Evolutionary conservation across 2,329 filamentous ascomycete species (phyloP).

Genomic region (Monosporascus ibericus): DNA sequence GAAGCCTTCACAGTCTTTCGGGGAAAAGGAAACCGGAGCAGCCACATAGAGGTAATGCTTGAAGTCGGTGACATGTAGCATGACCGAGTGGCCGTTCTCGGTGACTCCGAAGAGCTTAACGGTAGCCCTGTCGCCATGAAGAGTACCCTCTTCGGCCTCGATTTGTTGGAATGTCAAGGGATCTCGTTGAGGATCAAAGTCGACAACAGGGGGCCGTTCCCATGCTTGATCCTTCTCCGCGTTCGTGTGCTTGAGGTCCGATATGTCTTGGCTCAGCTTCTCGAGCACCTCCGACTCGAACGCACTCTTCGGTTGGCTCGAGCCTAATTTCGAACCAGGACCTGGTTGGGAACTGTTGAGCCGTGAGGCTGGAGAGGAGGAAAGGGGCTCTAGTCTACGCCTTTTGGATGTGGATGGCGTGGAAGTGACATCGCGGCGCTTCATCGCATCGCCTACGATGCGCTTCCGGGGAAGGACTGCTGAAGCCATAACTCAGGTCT

Average conservation of each 20-base stretch:
- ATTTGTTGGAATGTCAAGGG: constrained; percentile 91
- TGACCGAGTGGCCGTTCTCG: constrained; percentile 74
- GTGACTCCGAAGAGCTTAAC: constrained; percentile 95
- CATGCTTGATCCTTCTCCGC: constrained; percentile 91
- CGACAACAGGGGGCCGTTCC: constrained; percentile 56
- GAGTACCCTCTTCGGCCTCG: constrained; percentile 82
- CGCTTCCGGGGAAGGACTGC: constrained; percentile 62
- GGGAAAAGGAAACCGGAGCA: constrained; percentile 75
- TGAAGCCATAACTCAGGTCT: constrained; percentile 37
- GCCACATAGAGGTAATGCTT: constrained; percentile 93
- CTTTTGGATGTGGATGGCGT: constrained; percentile 66
- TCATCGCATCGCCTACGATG: constrained; percentile 62
- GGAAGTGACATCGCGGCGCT: constrained; percentile 54
- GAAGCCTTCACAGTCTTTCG: constrained; percentile 71
- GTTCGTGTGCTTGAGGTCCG: constrained; percentile 76
- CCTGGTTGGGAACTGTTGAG: constrained; percentile 59
- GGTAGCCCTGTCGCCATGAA: constrained; percentile 68
- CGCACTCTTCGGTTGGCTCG: constrained; percentile 77
- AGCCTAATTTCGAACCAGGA: constrained; percentile 57
- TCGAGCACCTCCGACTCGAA: constrained; percentile 94
- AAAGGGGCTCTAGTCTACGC: constrained; percentile 65
- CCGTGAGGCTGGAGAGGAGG: constrained; percentile 49
- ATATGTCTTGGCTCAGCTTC: constrained; percentile 92
- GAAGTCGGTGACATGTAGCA: constrained; percentile 93
- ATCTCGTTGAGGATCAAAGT: constrained; percentile 53